Percentiles rank a stretch among this genome's conserved stretches.
Evolutionary conservation across 495 filamentous ascomycete species (phyloP).

Genomic region (Gamarada debralockiae): DNA sequence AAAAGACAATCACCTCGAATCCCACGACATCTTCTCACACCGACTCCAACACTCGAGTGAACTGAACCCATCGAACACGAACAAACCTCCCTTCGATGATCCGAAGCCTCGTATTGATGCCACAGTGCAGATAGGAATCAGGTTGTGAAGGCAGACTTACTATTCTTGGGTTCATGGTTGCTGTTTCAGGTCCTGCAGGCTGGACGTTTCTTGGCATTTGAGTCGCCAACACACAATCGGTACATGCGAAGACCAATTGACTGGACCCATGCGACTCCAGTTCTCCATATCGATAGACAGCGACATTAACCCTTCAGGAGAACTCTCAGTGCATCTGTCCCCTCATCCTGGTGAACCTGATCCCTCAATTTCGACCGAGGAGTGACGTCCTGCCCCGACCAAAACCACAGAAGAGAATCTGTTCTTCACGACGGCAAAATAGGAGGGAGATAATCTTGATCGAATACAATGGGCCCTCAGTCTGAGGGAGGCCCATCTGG

Average conservation of each 20-base stretch:
- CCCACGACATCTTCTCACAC: conserved; percentile 9
- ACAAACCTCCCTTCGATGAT: background rate
- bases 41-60: conserved; percentile 17
- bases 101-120: conserved; percentile 18
- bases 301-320: background rate
- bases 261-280: conserved; percentile 20
- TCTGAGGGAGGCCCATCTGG: conserved; percentile 27
- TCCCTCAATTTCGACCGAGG: conserved; percentile 3
- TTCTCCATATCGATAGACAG: conserved; percentile 9
- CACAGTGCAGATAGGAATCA: conserved; percentile 6
- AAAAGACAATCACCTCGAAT: conserved; percentile 1
- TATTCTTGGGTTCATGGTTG: conserved; percentile 16
- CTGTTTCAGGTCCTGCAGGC: conserved; percentile 26
- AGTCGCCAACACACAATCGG: conserved; percentile 26
- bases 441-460: background rate
- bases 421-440: background rate
- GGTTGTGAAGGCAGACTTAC: conserved; percentile 5
- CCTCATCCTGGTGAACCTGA: conserved; percentile 15
- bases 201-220: conserved; percentile 19
- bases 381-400: background rate
- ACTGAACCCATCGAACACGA: conserved; percentile 3
- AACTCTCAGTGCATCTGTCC: background rate
- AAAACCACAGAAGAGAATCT: background rate
- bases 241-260: conserved; percentile 22
- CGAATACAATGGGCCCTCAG: conserved; percentile 23